phyloP scores from a whole-genome alignment of 768 basidiomycete genomes.

The Boletus huronensis region DNA sequence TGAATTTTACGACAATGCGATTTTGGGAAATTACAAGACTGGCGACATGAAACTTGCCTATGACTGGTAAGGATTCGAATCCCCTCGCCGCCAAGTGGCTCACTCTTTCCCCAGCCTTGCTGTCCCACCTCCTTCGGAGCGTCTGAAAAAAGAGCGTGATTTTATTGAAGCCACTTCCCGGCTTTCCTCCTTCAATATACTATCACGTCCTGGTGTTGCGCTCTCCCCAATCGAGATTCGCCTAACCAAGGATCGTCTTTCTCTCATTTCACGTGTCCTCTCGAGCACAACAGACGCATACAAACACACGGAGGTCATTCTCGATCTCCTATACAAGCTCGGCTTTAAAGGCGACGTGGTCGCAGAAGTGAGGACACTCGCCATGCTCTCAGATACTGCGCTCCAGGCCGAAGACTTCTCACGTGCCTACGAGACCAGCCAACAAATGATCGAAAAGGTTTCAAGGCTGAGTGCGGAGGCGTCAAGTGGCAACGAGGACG shows the following conservation, averaged over 20 bases:
- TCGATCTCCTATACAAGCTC: slow-evolving; percentile 87
- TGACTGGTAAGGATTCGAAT: slow-evolving; percentile 64
- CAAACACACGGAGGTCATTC: slow-evolving; percentile 86
- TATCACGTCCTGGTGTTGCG: slow-evolving; percentile 66
- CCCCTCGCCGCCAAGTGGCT: background rate
- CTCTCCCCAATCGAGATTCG: slow-evolving; percentile 93
- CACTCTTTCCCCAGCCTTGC: slow-evolving; percentile 53
- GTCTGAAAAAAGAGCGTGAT: slow-evolving; percentile 67
- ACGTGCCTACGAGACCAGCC: slow-evolving; percentile 66
- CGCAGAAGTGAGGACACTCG: slow-evolving; percentile 79
- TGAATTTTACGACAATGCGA: slow-evolving; percentile 95
- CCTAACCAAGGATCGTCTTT: slow-evolving; percentile 83
- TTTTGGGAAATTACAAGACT: slow-evolving; percentile 83
- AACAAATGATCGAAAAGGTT: slow-evolving; percentile 67
- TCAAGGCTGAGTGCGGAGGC: slow-evolving; percentile 42
- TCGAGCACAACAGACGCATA: slow-evolving; percentile 84
- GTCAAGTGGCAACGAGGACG: slow-evolving; percentile 33
- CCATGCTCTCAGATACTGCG: slow-evolving; percentile 90
- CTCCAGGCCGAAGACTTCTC: slow-evolving; percentile 77
- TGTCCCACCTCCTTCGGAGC: slow-evolving; percentile 63
- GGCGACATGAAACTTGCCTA: slow-evolving; percentile 98
- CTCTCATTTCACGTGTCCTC: slow-evolving; percentile 82
- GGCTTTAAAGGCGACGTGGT: slow-evolving; percentile 68
- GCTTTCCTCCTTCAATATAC: slow-evolving; percentile 87
- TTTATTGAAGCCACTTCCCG: slow-evolving; percentile 98